Base-by-base conservation (phyloP, 108 stramenopile genomes). In the Skeletonema marinoi region DNA sequence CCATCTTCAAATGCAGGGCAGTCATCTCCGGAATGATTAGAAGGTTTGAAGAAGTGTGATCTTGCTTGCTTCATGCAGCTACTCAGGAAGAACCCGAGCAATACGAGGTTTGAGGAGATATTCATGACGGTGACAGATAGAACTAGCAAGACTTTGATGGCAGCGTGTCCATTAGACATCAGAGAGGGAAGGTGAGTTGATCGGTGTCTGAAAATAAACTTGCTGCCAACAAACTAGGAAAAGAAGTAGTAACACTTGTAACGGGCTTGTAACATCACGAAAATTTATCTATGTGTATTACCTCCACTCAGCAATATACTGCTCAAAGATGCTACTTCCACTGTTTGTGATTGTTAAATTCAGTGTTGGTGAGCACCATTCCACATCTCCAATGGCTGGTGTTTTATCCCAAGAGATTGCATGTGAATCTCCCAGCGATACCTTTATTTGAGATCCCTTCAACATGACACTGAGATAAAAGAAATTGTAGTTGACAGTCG, bases 251-350 rank as follows among this genome's bases (percentile, higher is more conserved):
- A 25, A 25, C 25, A 25, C 0, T 25, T 25, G 25, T 25, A 25
- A 25, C 25, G 25, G 25, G 25, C 25, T 25, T 25, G 25, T 25
- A 25, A 25, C 25, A 25, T 25, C 25, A 25, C 25, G 25, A 25
- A 25, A 25, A 25, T 25, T 25, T 25, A 25, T 25, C 25, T 19
- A 58, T 7, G 21, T 25, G 8, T 33, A 61, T 85, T 71, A 87
- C 68, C 85, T 66, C 86, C 88, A 90, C 67, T 92, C 91, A 3
- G 86, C 78, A 67, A 92, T 88, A 68, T 81, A 92, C 67, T 84
- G 85, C 51, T 85, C 88, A 60, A 66, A 88, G 16, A 36, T 51
- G 32, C 66, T 59, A 4, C 66, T 38, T 9, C 91, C 88, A 32
- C 76, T 59, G 68, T 92, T 92, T 4, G 82, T 60, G 30, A 80